Conservation (phyloP, 2,329 filamentous ascomycete genomes). For the Knufia fluminis region DNA sequence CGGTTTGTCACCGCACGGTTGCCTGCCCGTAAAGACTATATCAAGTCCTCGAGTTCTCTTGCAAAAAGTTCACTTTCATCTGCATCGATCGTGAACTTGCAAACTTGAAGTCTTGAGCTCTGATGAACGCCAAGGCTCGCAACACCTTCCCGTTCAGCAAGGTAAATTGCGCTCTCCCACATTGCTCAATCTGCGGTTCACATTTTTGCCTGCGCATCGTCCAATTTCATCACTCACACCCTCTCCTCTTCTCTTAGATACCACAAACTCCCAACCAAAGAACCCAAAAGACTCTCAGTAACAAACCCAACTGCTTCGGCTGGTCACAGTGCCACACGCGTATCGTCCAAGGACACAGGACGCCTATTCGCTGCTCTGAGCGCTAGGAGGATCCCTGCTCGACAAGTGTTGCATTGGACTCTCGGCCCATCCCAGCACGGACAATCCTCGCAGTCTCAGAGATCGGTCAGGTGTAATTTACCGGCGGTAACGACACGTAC, state of each 20-base stretch:
- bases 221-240: background rate
- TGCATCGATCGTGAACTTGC: too few relatives aligned
- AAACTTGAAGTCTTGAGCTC: too few relatives aligned
- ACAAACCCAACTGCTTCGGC: background rate
- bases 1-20: too few relatives aligned
- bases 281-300: background rate
- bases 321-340: background rate
- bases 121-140: too few relatives aligned
- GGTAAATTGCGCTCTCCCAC: background rate
- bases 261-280: background rate
- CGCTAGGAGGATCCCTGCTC: slow-evolving; percentile 5
- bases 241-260: background rate
- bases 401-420: background rate
- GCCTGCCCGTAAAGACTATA: too few relatives aligned
- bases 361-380: slow-evolving; percentile 2
- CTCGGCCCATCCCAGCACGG: slow-evolving; percentile 2
- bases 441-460: background rate
- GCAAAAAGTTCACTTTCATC: too few relatives aligned
- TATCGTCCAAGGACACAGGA: background rate
- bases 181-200: background rate
- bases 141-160: too few relatives aligned
- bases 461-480: slow-evolving; percentile 1
- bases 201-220: background rate
- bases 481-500: background rate
- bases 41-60: too few relatives aligned